phyloP scores from a whole-genome alignment of 805 yeast species.

The Kluyveromyces dobzhanskii region DNA sequence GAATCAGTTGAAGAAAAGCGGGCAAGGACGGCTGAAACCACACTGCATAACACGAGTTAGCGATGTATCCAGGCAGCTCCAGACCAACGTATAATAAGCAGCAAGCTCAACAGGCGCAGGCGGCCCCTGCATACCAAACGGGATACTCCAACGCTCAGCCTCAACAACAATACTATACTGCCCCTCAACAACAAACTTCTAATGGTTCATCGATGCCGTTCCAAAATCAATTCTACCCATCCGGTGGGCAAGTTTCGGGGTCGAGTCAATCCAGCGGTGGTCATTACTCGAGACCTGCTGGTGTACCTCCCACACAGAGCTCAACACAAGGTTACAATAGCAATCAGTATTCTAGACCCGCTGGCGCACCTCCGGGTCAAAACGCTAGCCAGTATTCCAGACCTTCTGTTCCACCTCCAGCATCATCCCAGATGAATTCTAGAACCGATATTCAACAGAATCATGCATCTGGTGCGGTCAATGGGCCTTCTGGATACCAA shows the following conservation, averaged over 20 bases:
- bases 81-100: conserved; percentile 1
- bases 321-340: no score
- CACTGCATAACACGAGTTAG: no score
- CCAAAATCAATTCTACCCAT: neutral
- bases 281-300: conserved; percentile 15
- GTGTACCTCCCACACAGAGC: neutral
- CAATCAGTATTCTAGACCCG: conserved; percentile 12
- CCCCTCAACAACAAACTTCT: conserved; percentile 1
- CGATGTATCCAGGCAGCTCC: conserved; percentile 4
- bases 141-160: neutral
- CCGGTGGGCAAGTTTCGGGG: conserved; percentile 17
- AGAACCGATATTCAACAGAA: conserved; percentile 8
- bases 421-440: neutral
- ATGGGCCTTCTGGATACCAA: conserved; percentile 14
- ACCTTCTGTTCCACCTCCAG: conserved; percentile 1
- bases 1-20: no score
- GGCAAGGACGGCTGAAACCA: no score
- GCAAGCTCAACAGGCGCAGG: conserved; percentile 1
- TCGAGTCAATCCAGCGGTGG: conserved; percentile 23
- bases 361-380: neutral
- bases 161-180: neutral
- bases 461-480: conserved; percentile 8
- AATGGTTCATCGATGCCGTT: neutral
- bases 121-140: no score
- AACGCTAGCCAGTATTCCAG: no score